Percentiles rank a stretch among this genome's conserved stretches.
Evolutionary conservation across 192 early-diverging fungal genomes (phyloP).

Genomic region (Gaertneriomyces sp.): DNA sequence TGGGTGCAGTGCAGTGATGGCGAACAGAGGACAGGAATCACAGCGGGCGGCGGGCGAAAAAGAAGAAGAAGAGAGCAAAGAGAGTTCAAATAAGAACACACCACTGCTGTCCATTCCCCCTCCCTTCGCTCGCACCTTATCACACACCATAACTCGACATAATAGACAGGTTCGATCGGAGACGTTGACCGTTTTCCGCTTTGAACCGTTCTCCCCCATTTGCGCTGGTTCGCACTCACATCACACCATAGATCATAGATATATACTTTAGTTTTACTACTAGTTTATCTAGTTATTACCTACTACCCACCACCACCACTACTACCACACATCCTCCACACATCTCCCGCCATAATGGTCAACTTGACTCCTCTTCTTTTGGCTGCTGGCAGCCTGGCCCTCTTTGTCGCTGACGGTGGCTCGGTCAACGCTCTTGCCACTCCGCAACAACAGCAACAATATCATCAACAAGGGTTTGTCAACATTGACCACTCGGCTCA

Average conservation of each 20-base stretch:
- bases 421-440: background rate
- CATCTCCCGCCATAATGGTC: background rate
- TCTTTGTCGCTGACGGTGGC: background rate
- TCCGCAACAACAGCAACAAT: background rate
- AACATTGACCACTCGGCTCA: background rate
- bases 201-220: too few relatives aligned
- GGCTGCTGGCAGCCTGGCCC: background rate
- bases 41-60: too few relatives aligned
- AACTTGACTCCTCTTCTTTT: background rate
- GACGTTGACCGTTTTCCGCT: too few relatives aligned
- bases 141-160: background rate
- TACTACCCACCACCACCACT: too few relatives aligned
- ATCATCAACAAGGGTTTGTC: background rate
- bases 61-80: too few relatives aligned
- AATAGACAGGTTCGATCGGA: too few relatives aligned
- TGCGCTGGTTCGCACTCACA: too few relatives aligned
- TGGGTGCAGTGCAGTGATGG: too few relatives aligned
- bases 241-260: too few relatives aligned
- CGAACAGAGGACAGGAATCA: too few relatives aligned
- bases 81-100: too few relatives aligned
- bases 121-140: background rate
- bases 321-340: background rate
- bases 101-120: background rate
- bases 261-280: background rate
- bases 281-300: background rate